Base-by-base conservation (phyloP, 306 rosid species). In the Trifolium dubium region DNA sequence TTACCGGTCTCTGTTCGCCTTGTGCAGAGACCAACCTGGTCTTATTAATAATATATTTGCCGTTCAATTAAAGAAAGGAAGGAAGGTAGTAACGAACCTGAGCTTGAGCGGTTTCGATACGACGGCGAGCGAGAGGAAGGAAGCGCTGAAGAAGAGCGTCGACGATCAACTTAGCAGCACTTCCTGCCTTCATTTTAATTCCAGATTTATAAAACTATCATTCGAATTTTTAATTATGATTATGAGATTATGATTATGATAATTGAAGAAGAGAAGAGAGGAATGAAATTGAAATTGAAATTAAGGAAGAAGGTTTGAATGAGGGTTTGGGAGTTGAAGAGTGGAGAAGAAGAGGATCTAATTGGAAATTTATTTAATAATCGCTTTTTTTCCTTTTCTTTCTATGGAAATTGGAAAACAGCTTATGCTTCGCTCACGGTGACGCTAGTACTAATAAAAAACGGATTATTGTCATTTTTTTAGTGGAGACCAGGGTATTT, bases 31-130 rank as follows among this genome's bases (percentile, higher is more conserved):
- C n/a, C n/a, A n/a, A n/a, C 23, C 23, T 23, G 23, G 23, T 23
- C 23, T 23, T 23, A 23, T 23, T 23, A 23, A 23, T 23, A 23
- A 23, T 23, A 23, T 23, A 23, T 23, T 23, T 23, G 23, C 23
- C 23, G 23, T 23, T 23, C 1, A 23, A 23, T 23, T 23, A 1
- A 23, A 23, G 23, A 23, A 23, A 23, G 23, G 1, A 23, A 35
- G 8, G 39, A 35, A 35, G 39, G 8, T 35, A 37, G 40, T 37
- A 37, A 37, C 1, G 29, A 15, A 80, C 98, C 96, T 95, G 99
- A 3, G 98, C 99, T 88, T 95, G 99, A 51, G 99, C 97, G 51
- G 99, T 95, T 85, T 95, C 98, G 15, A 95, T 95, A 78, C 98
- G 98, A 63, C 99, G 98, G 37, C 99, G 95, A 39, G 99, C 96